Evolutionary conservation across 1,284 basidiomycete species (phyloP), one percentile per base, ranked within the genome.

Genomic region (Athelia psychrophila): DNA sequence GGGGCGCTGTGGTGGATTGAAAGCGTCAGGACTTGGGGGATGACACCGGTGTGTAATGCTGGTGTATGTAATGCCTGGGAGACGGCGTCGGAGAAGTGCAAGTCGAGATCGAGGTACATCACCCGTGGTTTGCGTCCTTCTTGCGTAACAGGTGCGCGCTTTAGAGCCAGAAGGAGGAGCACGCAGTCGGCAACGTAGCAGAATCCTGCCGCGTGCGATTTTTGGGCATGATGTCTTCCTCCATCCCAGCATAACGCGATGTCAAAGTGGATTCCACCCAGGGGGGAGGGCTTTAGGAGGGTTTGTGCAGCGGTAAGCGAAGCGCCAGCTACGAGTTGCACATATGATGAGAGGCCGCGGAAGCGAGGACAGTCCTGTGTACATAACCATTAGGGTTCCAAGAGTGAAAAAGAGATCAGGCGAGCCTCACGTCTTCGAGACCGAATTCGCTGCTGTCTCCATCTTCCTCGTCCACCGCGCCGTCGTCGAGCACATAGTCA

Each of bases 101-200:
- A 74, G 66, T 98, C 95, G 15, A 98, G 72, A 65, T 98, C 95
- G 47, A 98, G 77, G 68, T 97, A 97, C 80, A 96, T 83, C 20
- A 94, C 77, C 2, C 88, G 80, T 1, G 87, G 76, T 60, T 84
- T 81, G 45, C 69, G 56, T n/a, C 55, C 54, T 36, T 56, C 51
- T 12, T 54, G 22, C 48, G 46, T 16, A 13, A 48, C 23, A 47
- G 55, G 46, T 33, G 64, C 57, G 25, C 76, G 74, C 57, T 79
- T 83, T 44, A 88, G 73, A 3, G 75, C 67, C 40, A 90, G 75
- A 50, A 95, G 83, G 0, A 89, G 88, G 0, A 98, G 78, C 2
- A 94, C 83, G 50, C 88, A 87, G 65, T 98, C 95, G 3, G 93
- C 92, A 24, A 97, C 86, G 65, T 97, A 98, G 72, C 95, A 98